These are phyloP conservation scores for Rhizopogon salebrosus DNA, from an alignment of 768 basidiomycete genomes.

Conservation along the genomic window DNA sequence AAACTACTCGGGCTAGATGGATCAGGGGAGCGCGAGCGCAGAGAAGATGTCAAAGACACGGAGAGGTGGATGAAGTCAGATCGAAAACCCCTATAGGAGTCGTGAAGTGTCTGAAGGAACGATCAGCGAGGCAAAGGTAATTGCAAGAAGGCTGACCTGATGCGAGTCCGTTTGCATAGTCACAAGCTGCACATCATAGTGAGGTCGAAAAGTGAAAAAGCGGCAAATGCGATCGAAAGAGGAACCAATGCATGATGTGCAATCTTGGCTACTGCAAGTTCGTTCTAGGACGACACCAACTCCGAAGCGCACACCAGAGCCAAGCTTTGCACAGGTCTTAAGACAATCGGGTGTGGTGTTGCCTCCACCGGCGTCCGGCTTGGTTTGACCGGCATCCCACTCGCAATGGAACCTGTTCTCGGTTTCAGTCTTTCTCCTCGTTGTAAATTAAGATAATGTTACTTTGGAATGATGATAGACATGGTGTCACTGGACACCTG, in stretches of 20 bases:
- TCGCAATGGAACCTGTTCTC: not conserved
- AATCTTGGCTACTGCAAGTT: constrained; percentile 63
- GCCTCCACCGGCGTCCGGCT: not conserved
- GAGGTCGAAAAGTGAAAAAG: constrained; percentile 73
- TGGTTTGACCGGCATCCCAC: not conserved
- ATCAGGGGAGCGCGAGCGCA: constrained; percentile 22
- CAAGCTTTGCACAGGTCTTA: constrained; percentile 81
- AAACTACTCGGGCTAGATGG: constrained; percentile 54
- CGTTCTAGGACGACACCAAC: constrained; percentile 80
- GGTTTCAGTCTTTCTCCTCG: not conserved
- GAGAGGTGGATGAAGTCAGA: constrained; percentile 94
- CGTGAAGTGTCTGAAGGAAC: constrained; percentile 38
- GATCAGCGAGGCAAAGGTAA: not conserved
- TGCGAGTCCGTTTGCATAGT: constrained; percentile 31
- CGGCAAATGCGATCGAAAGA: constrained; percentile 77
- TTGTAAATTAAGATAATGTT: constrained; percentile 4
- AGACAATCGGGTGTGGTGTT: constrained; percentile 28
- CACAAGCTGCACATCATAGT: constrained; percentile 67
- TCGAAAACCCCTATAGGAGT: constrained; percentile 85
- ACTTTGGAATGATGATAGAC: constrained; percentile 85
- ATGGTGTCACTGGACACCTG: constrained; percentile 80
- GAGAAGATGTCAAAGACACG: constrained; percentile 72
- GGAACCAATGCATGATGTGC: constrained; percentile 52
- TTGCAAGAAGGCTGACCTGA: constrained; percentile 36
- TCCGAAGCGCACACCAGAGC: constrained; percentile 83